Conservation (phyloP, 208 protist species). For the Leishmania lainsoni region DNA sequence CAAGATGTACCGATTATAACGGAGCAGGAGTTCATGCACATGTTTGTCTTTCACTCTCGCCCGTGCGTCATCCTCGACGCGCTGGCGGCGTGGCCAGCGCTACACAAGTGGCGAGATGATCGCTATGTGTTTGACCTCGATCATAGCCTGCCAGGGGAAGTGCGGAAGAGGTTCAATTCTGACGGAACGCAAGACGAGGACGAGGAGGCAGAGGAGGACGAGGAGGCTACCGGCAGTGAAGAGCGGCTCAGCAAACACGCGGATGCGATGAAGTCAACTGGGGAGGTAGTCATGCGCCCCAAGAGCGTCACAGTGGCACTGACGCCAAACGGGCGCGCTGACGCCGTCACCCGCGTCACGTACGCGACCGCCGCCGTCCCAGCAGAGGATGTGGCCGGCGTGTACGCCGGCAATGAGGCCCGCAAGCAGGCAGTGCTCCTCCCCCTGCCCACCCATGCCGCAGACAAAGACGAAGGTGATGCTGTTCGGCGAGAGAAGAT, state of each 20-base stretch:
- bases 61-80: constrained; percentile 83
- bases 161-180: constrained; percentile 10
- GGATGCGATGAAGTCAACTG: background rate
- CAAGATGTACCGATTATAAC: constrained; percentile 44
- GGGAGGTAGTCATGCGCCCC: background rate
- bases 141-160: constrained; percentile 43
- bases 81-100: constrained; percentile 73
- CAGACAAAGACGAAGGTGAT: background rate
- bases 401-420: constrained; percentile 27
- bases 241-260: background rate
- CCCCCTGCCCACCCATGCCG: background rate
- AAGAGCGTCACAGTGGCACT: constrained; percentile 83
- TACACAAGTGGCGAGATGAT: constrained; percentile 73
- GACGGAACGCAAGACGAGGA: constrained; percentile 28
- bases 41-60: constrained; percentile 83
- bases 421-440: constrained; percentile 28
- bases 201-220: constrained; percentile 21
- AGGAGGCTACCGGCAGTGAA: constrained; percentile 10
- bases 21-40: constrained; percentile 82
- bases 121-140: constrained; percentile 81
- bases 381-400: constrained; percentile 14
- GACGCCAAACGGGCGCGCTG: constrained; percentile 91
- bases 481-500: constrained; percentile 47
- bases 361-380: constrained; percentile 49
- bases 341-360: constrained; percentile 84